Percentiles rank a stretch among this genome's conserved stretches.
These are phyloP conservation scores for Strigomonas galati DNA, from an alignment of 208 protist species.

Conservation along the genomic window DNA sequence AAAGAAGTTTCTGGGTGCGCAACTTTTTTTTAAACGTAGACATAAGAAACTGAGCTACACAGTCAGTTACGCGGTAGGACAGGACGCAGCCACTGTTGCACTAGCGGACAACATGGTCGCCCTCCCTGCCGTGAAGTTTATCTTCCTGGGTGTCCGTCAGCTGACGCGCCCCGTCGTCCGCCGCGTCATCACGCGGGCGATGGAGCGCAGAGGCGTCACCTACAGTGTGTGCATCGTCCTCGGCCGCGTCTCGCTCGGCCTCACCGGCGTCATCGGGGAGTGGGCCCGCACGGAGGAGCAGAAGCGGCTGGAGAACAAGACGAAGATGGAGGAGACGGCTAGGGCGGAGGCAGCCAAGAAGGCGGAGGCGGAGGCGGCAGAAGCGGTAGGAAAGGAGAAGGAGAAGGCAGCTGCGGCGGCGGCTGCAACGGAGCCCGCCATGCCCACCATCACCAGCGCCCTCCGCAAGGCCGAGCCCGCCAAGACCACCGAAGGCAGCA, in stretches of 20 bases:
- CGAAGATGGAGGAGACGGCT: slow-evolving; percentile 19
- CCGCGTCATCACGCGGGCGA: slow-evolving; percentile 57
- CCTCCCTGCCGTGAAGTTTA: slow-evolving; percentile 65
- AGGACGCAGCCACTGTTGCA: neutral
- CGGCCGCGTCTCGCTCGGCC: slow-evolving; percentile 69
- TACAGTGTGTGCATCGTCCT: slow-evolving; percentile 69
- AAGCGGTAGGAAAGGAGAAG: slow-evolving; percentile 8
- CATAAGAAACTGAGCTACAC: slow-evolving; percentile 1
- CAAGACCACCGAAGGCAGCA: neutral
- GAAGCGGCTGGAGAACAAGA: slow-evolving; percentile 23
- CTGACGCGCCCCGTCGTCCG: slow-evolving; percentile 65
- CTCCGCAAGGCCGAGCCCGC: neutral
- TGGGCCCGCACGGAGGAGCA: slow-evolving; percentile 50
- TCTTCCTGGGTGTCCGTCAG: slow-evolving; percentile 75
- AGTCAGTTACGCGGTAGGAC: neutral
- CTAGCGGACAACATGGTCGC: slow-evolving; percentile 54
- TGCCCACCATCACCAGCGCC: neutral
- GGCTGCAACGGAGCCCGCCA: slow-evolving; percentile 13
- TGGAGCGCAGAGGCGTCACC: slow-evolving; percentile 46
- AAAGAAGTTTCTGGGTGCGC: neutral
- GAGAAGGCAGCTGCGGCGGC: slow-evolving; percentile 14
- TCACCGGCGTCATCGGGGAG: slow-evolving; percentile 64
- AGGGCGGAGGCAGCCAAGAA: slow-evolving; percentile 17
- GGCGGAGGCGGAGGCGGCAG: slow-evolving; percentile 7
- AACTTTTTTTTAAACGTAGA: neutral